These are phyloP conservation scores for Trametes maxima DNA, from an alignment of 768 basidiomycete genomes.

Conservation along the genomic window DNA sequence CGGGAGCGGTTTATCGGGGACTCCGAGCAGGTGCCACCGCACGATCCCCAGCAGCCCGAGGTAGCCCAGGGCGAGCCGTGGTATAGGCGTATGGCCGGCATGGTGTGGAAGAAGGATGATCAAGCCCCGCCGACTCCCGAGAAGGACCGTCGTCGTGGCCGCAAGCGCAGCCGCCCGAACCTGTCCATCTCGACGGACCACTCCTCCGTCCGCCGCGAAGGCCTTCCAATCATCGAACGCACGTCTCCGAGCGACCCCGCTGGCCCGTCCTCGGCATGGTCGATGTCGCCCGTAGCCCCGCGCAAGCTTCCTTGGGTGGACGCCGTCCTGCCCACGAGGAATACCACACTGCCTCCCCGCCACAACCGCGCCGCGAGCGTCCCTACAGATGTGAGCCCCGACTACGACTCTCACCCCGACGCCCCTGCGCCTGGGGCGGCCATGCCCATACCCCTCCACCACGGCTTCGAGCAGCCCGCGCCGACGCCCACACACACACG, in stretches of 20 bases:
- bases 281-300: slow-evolving; percentile 36
- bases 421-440: slow-evolving; percentile 31
- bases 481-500: slow-evolving; percentile 20
- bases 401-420: slow-evolving; percentile 1
- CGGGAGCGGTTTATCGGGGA: slow-evolving; percentile 31
- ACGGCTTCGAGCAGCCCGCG: slow-evolving; percentile 38
- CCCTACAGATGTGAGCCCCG: slow-evolving; percentile 15
- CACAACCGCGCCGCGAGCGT: slow-evolving; percentile 19
- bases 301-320: slow-evolving; percentile 30
- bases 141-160: slow-evolving; percentile 15
- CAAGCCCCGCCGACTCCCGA: neutral
- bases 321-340: slow-evolving; percentile 17
- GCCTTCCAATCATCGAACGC: slow-evolving; percentile 36
- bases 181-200: slow-evolving; percentile 49
- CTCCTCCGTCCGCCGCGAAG: slow-evolving; percentile 34
- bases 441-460: slow-evolving; percentile 42
- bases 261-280: slow-evolving; percentile 34
- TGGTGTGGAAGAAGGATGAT: slow-evolving; percentile 32
- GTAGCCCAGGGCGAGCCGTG: slow-evolving; percentile 29
- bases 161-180: slow-evolving; percentile 35
- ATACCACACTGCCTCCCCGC: slow-evolving; percentile 19
- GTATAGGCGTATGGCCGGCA: slow-evolving; percentile 40
- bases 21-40: slow-evolving; percentile 27
- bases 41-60: neutral
- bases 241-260: slow-evolving; percentile 25